Conservation (phyloP, 306 rosid species). For the Astragalus glycyphyllos region DNA sequence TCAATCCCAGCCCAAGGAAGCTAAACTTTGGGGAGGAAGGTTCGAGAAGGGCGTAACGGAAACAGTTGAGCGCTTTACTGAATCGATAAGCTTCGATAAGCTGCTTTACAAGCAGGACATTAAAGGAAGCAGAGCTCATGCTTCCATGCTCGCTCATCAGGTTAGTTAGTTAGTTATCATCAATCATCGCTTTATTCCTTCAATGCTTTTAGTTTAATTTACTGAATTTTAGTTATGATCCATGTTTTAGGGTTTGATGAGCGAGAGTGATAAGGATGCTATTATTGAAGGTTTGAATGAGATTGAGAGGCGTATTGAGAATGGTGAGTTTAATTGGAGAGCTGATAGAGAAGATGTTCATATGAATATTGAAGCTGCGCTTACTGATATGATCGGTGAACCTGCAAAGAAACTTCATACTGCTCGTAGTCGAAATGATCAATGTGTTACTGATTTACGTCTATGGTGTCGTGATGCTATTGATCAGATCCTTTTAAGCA, state of each 20-base stretch:
- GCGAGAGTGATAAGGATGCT: slow-evolving; percentile 62
- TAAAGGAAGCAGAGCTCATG: slow-evolving; percentile 87
- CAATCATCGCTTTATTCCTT: not conserved
- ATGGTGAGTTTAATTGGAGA: slow-evolving; percentile 87
- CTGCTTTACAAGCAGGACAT: slow-evolving; percentile 87
- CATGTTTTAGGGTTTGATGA: slow-evolving; percentile 71
- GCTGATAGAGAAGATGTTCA: slow-evolving; percentile 94
- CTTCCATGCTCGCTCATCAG: slow-evolving; percentile 94
- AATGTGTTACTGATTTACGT: slow-evolving; percentile 76
- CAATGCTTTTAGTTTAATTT: not conserved
- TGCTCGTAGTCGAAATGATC: slow-evolving; percentile 92
- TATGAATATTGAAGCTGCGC: slow-evolving; percentile 97
- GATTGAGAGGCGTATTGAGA: slow-evolving; percentile 74
- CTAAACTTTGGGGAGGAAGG: slow-evolving; percentile 97
- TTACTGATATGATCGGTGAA: slow-evolving; percentile 89
- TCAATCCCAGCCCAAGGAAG: slow-evolving; percentile 62
- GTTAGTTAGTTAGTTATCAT: slow-evolving; percentile 46
- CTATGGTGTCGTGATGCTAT: slow-evolving; percentile 93
- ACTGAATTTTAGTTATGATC: not conserved
- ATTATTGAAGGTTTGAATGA: slow-evolving; percentile 72
- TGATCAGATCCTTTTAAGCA: slow-evolving; percentile 60
- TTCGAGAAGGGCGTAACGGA: slow-evolving; percentile 89
- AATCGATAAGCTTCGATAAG: slow-evolving; percentile 89
- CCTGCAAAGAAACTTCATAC: slow-evolving; percentile 98
- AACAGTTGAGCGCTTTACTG: slow-evolving; percentile 87